Evolutionary conservation across 352 stramenopile genomes (phyloP), one percentile per base, ranked within the genome.

Genomic region (Pythium rhizo-oryzae): DNA sequence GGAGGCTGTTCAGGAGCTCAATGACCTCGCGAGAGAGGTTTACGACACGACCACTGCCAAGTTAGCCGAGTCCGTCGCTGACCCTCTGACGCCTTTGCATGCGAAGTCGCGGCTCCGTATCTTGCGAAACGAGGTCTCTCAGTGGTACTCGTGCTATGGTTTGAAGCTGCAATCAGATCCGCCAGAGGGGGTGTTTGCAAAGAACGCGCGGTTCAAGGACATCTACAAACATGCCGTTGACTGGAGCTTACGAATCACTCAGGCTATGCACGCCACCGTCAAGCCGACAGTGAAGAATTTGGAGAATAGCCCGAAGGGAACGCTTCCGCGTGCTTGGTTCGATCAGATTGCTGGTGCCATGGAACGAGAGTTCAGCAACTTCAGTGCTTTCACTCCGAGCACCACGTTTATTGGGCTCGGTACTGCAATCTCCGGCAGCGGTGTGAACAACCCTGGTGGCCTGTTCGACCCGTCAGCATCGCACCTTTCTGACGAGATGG

Each of bases 101-200:
- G 82, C 84, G 0, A 91, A 91, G 54, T 75, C 91, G 25, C 85
- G 87, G 19, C 69, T 94, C 30, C 88, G 89, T 47, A 89, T 92
- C 21, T 49, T 94, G 54, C 79, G 81, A 3, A 94, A 94, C 43
- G 86, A 94, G 80, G 84, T 94, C 1, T 81, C 87, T 67, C 86
- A 92, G 62, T 94, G 86, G 86, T 85, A 92, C 56, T 92, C 84
- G 6, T 94, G 86, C 59, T 94, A 92, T 60, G 86, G 78, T 8
- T 75, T 79, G 1, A 92, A 93, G 69, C 71, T 93, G 8, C 82
- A 92, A 50, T 71, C 81, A 1, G 81, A 89, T 50, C 88, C 88
- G 16, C 88, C 88, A 18, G 72, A 82, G 51, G 86, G 93, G 49
- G 75, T 94, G 4, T 96, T 96, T 51, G 81, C 75, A 4, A 89